Base-by-base conservation (phyloP, 305 asterid species). In the Ajuga reptans region DNA sequence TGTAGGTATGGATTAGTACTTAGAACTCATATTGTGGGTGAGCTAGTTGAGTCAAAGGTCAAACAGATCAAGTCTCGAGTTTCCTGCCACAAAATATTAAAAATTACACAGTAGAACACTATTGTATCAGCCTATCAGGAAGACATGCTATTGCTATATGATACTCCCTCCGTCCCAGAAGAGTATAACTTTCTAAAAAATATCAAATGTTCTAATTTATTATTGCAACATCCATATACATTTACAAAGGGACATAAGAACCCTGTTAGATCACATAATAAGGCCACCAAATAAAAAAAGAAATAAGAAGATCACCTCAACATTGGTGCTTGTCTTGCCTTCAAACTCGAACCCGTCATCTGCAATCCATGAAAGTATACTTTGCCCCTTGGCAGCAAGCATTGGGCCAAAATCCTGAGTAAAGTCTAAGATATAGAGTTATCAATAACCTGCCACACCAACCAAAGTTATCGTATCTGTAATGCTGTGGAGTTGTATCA, bases 271-370 rank as follows among this genome's bases (percentile, higher is more conserved):
- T 21, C 24, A 57, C 74, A 51, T 15, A 21, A 50, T 10, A 39
- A 66, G 4, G 34, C 51, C 12, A 12, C 33, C 62, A 61, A 14
- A 17, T 1, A 17, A 61, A 1, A 11, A 0, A 9, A 21, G 5
- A 11, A 58, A 59, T 31, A 12, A 12, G 0, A 6, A 53, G 14
- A 72, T 64, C 75, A 90, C 96, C 95, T 88, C 87, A 33, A 59
- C 29, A 61, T 73, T 75, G 62, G 77, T 56, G 83, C 85, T 77
- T 56, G 81, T 75, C 74, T 82, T 78, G 54, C 81, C 86, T 58
- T 87, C 95, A 74, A 84, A 76, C 46, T 84, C 91, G 41, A 90
- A 92, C 72, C 69, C 69, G 62, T 90, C 90, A 80, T 90, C 92
- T 8, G 75, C 64, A 54, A 83, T 80, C 91, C 89, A 83, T 14